Percentiles rank a stretch among this genome's conserved stretches.
Evolutionary conservation across 768 basidiomycete species (phyloP).

Genomic region (Saitozyma sp.): DNA sequence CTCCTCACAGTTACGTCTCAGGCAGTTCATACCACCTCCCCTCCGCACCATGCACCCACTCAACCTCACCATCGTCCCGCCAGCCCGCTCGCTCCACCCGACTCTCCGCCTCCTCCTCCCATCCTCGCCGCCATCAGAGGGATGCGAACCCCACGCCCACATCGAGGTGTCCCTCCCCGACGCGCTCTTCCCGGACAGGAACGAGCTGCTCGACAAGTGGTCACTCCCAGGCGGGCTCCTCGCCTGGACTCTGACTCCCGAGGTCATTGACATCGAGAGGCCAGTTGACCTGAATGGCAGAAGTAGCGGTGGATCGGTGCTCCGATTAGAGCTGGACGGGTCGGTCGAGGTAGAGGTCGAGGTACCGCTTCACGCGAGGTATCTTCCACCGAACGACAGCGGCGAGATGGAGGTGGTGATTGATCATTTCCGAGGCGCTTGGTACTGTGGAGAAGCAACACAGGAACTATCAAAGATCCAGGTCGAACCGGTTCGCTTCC

Average conservation of each 20-base stretch:
- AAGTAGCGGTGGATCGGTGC: slow-evolving; percentile 3
- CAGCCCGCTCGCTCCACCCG: no score
- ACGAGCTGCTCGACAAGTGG: slow-evolving; percentile 22
- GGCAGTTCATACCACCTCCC: no score
- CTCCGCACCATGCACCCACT: no score
- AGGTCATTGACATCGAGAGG: slow-evolving; percentile 24
- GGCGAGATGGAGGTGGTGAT: slow-evolving; percentile 11
- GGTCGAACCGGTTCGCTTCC: slow-evolving; percentile 11
- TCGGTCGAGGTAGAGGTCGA: slow-evolving; percentile 6
- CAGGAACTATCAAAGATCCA: not conserved
- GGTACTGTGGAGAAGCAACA: not conserved
- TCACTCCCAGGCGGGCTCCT: not conserved
- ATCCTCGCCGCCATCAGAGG: no score
- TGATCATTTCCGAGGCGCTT: slow-evolving; percentile 6
- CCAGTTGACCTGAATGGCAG: slow-evolving; percentile 4
- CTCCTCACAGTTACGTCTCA: no score
- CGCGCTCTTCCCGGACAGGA: slow-evolving; percentile 29
- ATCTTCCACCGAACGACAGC: slow-evolving; percentile 17
- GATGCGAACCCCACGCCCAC: no score
- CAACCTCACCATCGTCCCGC: no score
- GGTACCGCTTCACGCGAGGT: slow-evolving; percentile 33
- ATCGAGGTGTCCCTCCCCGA: slow-evolving; percentile 17
- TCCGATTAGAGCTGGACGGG: slow-evolving; percentile 2
- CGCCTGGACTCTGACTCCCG: slow-evolving; percentile 12
- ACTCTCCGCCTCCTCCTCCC: no score